Evolutionary conservation across 139 green algal species (phyloP), one percentile per base, ranked within the genome.

Genomic region (Ettlia oleoabundans): DNA sequence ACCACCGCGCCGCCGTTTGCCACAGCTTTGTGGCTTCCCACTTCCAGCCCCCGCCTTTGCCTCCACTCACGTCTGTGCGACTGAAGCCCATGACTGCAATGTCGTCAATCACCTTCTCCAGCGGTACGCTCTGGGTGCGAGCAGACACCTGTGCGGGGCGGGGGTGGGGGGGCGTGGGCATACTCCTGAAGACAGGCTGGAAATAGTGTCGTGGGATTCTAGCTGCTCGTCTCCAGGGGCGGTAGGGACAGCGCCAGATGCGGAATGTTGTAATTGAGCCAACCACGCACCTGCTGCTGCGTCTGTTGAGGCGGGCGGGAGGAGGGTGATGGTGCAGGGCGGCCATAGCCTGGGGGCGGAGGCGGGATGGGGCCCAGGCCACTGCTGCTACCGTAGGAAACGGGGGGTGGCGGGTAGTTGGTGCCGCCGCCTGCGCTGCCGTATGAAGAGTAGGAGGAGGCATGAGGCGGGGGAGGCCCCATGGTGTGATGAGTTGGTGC

Each of bases 81-180:
- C 78, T 88, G 76, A 96, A 96, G 13, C 93, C 93, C 93, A 96
- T 96, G 37, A 83, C 87, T 1, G 90, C 86, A 40, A 96, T 91
- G 69, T 96, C 93, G 69, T 95, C 90, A 33, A 96, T 91, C 4
- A 90, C 85, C 77, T 86, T 92, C 63, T 94, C 91, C 1, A 94
- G 83, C 15, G 90, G 90, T 53, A 94, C 86, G 35, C 22, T 69
- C 52, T 81, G 63, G 38, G 83, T 61, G 62, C 41, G 67, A 32
- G 76, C 18, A 30, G n/a, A 10, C 63, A 58, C 10, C 71, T 67
- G 72, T 22, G 4, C 51, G 30, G 63, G 30, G 63, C n/a, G 63
- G 63, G 7, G 63, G 47, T 32, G 58, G 24, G 4, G 47, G 32
- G 33, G 32, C 32, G 18, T n/a, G n/a, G n/a, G n/a, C n/a, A n/a